A percentile compares a stretch with the other conserved stretches of the same genome.
Evolutionary conservation across 495 filamentous ascomycete genomes (phyloP).

Genomic region (Bombardia bombarda): DNA sequence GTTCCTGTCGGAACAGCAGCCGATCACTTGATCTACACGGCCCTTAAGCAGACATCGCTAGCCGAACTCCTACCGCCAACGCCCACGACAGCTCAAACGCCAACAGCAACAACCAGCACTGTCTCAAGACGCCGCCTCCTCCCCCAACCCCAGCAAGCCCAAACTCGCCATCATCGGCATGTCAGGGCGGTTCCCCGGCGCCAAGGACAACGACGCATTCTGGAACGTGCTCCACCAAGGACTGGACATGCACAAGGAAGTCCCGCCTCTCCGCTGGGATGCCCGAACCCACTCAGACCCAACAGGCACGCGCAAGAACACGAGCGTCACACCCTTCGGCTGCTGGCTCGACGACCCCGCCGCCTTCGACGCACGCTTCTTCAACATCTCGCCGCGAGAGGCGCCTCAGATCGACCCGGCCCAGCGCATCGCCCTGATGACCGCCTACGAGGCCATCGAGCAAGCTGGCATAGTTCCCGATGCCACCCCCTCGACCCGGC

Average conservation of each 20-base stretch:
- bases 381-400: conserved; percentile 87
- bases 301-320: conserved; percentile 64
- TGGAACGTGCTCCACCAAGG: conserved; percentile 62
- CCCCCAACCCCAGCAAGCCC: conserved; percentile 11
- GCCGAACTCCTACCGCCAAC: neutral
- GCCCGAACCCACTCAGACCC: conserved; percentile 63
- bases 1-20: neutral
- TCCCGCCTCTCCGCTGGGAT: conserved; percentile 65
- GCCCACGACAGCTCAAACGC: neutral
- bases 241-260: conserved; percentile 40
- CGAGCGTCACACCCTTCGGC: conserved; percentile 65
- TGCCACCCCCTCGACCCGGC: conserved; percentile 67
- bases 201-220: conserved; percentile 49
- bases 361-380: conserved; percentile 75
- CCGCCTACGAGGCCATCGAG: conserved; percentile 81
- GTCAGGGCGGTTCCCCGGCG: conserved; percentile 58
- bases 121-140: conserved; percentile 15
- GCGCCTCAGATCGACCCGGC: conserved; percentile 78
- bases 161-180: conserved; percentile 64
- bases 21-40: neutral
- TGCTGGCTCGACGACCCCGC: conserved; percentile 77
- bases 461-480: conserved; percentile 77
- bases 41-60: neutral
- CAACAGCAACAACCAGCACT: neutral
- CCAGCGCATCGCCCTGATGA: conserved; percentile 69